Evolutionary conservation across 2,329 filamentous ascomycete genomes (phyloP).

Genomic region (Juglanconis sp.): DNA sequence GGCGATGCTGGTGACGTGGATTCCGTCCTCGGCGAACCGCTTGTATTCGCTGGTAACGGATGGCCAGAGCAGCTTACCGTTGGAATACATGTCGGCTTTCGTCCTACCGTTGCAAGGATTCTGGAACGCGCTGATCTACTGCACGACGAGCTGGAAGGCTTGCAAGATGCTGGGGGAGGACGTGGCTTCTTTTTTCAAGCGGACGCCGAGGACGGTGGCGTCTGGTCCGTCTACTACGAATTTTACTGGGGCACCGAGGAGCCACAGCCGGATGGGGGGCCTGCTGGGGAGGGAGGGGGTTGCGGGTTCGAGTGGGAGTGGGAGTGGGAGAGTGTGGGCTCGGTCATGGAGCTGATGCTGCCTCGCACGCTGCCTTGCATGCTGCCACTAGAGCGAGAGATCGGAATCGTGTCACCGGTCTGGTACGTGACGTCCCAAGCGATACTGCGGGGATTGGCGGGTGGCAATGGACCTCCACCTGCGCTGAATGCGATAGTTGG

Average conservation of each 20-base stretch:
- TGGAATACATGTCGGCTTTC: conserved; percentile 69
- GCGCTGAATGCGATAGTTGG: neutral
- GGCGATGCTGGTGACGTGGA: conserved; percentile 70
- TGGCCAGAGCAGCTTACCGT: conserved; percentile 47
- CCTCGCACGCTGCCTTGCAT: neutral
- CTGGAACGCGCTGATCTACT: conserved; percentile 80
- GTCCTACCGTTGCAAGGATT: conserved; percentile 80
- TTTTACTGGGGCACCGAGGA: neutral
- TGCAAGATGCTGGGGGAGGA: conserved; percentile 48
- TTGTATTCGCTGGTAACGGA: conserved; percentile 65
- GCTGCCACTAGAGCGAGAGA: neutral
- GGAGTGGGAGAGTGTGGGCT: neutral
- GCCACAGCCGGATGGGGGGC: conserved; percentile 1
- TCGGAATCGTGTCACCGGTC: neutral
- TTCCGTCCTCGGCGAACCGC: conserved; percentile 74
- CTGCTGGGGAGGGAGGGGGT: neutral
- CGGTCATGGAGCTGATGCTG: neutral
- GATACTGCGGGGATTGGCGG: neutral
- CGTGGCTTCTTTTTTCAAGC: conserved; percentile 19
- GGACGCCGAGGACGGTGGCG: neutral
- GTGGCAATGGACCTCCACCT: neutral
- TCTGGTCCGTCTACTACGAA: neutral
- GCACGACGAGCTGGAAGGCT: conserved; percentile 64
- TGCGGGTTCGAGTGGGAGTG: too few species aligned
- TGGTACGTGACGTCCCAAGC: neutral